Base-by-base conservation (phyloP, 306 rosid species). In the Prunus campanulata region DNA sequence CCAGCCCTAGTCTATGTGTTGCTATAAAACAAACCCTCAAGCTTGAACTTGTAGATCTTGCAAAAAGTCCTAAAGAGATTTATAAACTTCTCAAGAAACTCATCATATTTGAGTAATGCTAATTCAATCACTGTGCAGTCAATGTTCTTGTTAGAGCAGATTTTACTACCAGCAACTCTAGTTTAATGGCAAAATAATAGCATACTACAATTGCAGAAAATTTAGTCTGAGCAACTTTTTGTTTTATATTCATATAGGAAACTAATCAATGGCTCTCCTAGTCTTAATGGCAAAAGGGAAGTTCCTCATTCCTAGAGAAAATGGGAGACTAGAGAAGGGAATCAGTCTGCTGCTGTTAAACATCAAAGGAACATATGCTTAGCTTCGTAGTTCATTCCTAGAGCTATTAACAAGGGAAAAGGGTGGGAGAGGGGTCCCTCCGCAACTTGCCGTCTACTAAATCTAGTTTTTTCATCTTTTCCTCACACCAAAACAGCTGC, bases 401-500 rank as follows among this genome's bases (percentile, higher is more conserved):
- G 59, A 49, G 10, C 22, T 80, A 64, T 78, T 87, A 84, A 88
- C 93, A 89, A 11, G 98, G 98, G 81, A 95, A 95, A 80, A 95
- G 96, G 72, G 85, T 74, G 20, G 97, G 97, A 44, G 89, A 85
- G 0, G 91, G 93, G 76, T 95, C 97, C 85, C 98, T 89, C 84
- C 87, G 83, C 83, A 95, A 79, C 90, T 83, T 88, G 30, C 90
- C 77, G 57, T 82, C 86, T 12, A 83, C 79, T 30, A 90, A 42
- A 68, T 90, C 96, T 29, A 95, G 87, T 71, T 89, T 95, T 74
- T 90, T 95, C 88, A 89, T 81, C 90, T 95, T 95, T 77, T 92
- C 97, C 84, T 95, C 97, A 57, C 98, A 92, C 98, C 98, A 95
- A 68, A 88, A 76, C 71, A 95, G 78, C 71, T 95, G 97, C 51